Evolutionary conservation across 2,329 filamentous ascomycete species (phyloP), one percentile per base, ranked within the genome.

Genomic region (Tolypocladium amazonense): DNA sequence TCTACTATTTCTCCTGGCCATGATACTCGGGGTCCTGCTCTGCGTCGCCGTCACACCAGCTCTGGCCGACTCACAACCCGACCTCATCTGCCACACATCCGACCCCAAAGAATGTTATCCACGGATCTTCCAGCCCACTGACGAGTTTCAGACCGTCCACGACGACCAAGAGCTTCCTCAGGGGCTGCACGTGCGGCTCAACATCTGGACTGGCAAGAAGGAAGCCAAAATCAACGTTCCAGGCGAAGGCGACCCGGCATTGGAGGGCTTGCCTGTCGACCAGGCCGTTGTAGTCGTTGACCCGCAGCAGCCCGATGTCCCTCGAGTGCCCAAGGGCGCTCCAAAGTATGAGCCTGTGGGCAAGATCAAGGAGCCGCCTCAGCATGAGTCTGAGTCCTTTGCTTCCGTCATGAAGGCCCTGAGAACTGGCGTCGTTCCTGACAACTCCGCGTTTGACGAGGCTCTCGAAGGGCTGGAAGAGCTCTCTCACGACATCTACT

Each of bases 401-500:
- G 64, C 64, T 47, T 71, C 76, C 30, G 79, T 81, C 11, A 72
- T 87, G 56, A 71, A 76, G 39, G 73, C 78, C 45, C 69, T 87
- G 56, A 81, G 81, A 65, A 76, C 71, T 55, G 75, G 76, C n/a
- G 65, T 67, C 14, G 64, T 62, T 25, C 65, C 66, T 8, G 64
- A 65, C 47, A 69, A 70, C 20, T 64, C 72, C 58, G 70, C 68
- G 3, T 73, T 84, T 18, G 78, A 81, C 47, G 73, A 73, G 14
- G 81, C 82, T 0, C 76, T 89, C 9, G 78, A 81, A 39, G 77
- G 77, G 39, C 77, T 89, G n/a, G 77, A 81, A 62, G 85, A 88
- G 8, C 73, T 88, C 35, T 81, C 85, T 0, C 85, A 88, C 70
- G 86, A 88, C 70, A 83, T 88, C 63, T 88, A 87, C 74, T 89